Evolutionary conservation across 192 early-diverging fungal species (phyloP), one percentile per base, ranked within the genome.

Genomic region (Paraglomus brasilianum): DNA sequence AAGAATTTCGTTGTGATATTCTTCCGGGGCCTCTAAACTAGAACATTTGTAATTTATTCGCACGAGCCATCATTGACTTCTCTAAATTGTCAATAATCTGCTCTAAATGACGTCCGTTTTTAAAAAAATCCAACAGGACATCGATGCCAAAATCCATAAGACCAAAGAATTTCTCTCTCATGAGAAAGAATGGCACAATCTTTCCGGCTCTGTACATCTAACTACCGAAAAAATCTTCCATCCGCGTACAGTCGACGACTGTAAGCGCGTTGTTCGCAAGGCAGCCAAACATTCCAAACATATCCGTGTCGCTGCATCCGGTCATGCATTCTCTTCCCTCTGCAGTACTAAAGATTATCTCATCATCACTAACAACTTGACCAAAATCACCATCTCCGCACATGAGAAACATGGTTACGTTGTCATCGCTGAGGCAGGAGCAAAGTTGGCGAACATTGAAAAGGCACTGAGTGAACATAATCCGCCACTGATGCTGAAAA

Each of bases 341-440:
- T 41, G 60, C 0, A 30, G 51, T 15, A 75, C 79, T 9, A 52
- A 70, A 19, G 79, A 66, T 11, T 80, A 72, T 21, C 47, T 77
- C 46, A 76, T 77, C 13, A 61, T 50, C 4, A 24, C 60, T 2
- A 69, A 69, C 4, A 43, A 57, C 19, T 52, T 80, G 69, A 66
- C 77, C 61, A 72, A 73, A 68, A 73, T 78, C 24, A 50, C 72
- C 42, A 9, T 49, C 14, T 67, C 69, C 2, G 48, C 41, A 14
- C 22, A 21, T 47, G 70, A 46, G 5, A 47, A 69, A 7, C 30
- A 62, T 6, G 46, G 13, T 14, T 78, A 74, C 74, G 72, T 64
- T 0, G 77, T 76, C 8, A 75, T 47, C n/a, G 46, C 77, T 44
- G 80, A 76, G 63, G 69, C 64, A 4, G 80, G 80, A 15, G 61